These are phyloP conservation scores for Tetracentron sinense DNA, from an alignment of 164 flowering plant species.

Conservation along the genomic window DNA sequence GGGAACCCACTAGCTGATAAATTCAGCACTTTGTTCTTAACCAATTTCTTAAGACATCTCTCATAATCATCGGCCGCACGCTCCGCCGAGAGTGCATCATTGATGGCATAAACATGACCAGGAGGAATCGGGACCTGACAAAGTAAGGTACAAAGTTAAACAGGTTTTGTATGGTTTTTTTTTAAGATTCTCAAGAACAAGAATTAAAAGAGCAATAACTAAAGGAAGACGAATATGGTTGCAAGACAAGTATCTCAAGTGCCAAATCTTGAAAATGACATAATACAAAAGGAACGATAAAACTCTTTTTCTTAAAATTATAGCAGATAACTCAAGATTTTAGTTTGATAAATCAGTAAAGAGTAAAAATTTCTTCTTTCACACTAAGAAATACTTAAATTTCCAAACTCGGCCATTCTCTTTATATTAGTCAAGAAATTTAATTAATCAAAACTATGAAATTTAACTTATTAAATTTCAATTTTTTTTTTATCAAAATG, in stretches of 20 bases:
- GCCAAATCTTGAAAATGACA: background rate
- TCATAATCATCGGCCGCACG: constrained; percentile 32
- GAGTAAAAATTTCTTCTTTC: background rate
- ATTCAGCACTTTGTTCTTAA: constrained; percentile 9
- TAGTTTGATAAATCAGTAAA: background rate
- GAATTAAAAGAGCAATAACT: background rate
- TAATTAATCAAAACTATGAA: too few species aligned
- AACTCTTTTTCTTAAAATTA: background rate
- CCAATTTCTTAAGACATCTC: constrained; percentile 22
- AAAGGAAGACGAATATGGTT: background rate
- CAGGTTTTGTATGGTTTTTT: too few species aligned
- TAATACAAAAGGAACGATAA: too few species aligned
- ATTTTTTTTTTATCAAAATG: too few species aligned
- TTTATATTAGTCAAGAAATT: too few species aligned
- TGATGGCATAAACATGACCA: constrained; percentile 18
- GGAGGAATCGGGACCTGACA: constrained; percentile 17
- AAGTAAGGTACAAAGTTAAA: background rate
- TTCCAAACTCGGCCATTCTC: background rate
- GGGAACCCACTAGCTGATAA: constrained; percentile 23
- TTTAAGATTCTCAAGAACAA: too few species aligned
- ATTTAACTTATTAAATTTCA: too few species aligned
- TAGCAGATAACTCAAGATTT: background rate
- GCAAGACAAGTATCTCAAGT: background rate
- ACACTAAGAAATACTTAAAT: background rate
- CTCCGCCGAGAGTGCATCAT: constrained; percentile 24